These are phyloP conservation scores for Emergomyces africanus DNA, from an alignment of 2,329 filamentous ascomycete genomes.

Conservation along the genomic window DNA sequence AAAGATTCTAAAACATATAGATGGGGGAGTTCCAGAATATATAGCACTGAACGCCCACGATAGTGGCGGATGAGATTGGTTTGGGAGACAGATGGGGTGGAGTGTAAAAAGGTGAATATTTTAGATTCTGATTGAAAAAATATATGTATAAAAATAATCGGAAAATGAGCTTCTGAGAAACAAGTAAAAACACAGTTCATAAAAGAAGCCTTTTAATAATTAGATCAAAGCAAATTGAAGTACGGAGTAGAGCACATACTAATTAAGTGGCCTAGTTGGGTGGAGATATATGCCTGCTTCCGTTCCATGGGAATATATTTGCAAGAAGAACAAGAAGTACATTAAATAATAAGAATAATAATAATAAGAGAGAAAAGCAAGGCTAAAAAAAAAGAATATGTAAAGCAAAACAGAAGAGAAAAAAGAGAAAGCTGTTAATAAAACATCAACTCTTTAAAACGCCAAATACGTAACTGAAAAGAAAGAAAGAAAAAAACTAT, in stretches of 20 bases:
- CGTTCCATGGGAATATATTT: background rate
- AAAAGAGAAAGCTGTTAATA: background rate
- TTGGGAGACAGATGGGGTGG: no score
- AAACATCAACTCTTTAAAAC: background rate
- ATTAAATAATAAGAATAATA: background rate
- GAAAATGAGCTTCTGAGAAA: no score
- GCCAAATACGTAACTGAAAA: background rate
- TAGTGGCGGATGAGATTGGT: no score
- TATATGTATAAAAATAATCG: background rate
- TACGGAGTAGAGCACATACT: no score
- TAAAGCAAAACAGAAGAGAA: background rate
- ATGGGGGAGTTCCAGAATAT: no score
- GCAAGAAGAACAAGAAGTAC: background rate
- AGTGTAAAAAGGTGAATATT: background rate
- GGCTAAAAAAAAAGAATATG: background rate
- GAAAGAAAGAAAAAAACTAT: background rate
- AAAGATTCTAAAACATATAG: no score
- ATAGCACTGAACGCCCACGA: no score
- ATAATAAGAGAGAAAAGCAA: background rate
- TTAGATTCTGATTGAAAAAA: no score
- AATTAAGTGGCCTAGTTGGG: no score
- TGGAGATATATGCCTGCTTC: background rate
- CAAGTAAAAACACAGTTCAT: no score
- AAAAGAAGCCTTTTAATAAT: background rate
- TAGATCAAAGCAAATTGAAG: no score